These are phyloP conservation scores for Apiotrichum sp. DNA, from an alignment of 1,284 basidiomycete species.

Conservation along the genomic window DNA sequence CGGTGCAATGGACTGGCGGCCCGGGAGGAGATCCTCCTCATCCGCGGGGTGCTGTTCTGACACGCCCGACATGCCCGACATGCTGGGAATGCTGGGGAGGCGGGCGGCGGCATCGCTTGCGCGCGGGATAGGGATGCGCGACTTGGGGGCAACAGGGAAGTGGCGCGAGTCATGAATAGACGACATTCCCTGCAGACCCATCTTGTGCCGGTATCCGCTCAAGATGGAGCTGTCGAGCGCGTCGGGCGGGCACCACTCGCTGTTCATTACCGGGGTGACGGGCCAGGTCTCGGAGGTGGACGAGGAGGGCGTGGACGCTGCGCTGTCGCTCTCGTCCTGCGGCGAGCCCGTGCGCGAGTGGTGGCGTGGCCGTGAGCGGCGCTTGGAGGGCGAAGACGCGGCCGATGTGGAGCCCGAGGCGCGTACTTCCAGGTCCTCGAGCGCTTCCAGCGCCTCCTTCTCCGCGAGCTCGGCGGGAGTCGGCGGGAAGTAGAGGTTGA, in stretches of 20 bases:
- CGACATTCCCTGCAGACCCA: no score
- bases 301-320: background rate
- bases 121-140: background rate
- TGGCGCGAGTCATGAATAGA: background rate
- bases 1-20: background rate
- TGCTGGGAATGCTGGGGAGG: background rate
- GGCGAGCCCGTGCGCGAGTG: no score
- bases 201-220: background rate
- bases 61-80: no score
- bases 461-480: background rate
- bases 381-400: no score
- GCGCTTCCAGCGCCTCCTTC: constrained; percentile 1
- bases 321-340: background rate
- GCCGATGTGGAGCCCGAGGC: no score
- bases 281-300: background rate
- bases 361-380: no score
- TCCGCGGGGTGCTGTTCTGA: no score
- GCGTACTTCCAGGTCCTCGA: background rate
- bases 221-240: background rate
- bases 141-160: background rate
- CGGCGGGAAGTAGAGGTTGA: constrained; percentile 4
- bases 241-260: background rate
- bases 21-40: no score
- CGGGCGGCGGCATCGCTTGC: background rate
- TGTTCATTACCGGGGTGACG: background rate